Evolutionary conservation across 345 rosid species (phyloP).

Genomic region (Eucalyptus tenuipes): DNA sequence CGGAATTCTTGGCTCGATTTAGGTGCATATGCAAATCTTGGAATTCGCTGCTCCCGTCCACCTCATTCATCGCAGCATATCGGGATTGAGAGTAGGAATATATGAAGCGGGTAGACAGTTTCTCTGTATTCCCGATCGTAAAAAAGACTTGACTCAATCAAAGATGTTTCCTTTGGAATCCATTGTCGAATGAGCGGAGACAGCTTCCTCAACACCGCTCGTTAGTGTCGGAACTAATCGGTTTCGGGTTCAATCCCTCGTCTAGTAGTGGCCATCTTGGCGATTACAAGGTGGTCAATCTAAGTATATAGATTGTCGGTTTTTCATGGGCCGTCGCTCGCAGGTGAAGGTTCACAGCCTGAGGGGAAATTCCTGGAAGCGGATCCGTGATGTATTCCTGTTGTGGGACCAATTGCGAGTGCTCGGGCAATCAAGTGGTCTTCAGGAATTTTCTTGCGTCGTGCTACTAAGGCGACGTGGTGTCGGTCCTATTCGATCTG

Average conservation of each 20-base stretch:
- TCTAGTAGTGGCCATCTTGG: not conserved
- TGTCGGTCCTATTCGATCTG: not conserved
- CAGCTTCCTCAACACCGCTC: too few relatives aligned
- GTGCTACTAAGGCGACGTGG: not conserved
- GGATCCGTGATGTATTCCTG: not conserved
- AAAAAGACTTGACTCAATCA: too few relatives aligned
- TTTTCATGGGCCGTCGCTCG: not conserved
- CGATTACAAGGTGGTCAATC: not conserved
- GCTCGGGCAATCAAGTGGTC: not conserved
- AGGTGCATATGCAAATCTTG: not conserved
- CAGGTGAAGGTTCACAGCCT: not conserved
- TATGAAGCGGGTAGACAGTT: not conserved
- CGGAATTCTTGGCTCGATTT: not conserved
- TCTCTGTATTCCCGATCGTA: not conserved
- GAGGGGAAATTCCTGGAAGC: not conserved
- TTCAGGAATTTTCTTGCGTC: not conserved
- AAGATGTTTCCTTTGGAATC: too few relatives aligned
- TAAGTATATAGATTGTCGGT: not conserved
- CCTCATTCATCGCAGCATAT: not conserved
- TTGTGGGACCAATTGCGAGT: not conserved
- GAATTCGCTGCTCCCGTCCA: not conserved
- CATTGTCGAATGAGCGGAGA: too few relatives aligned
- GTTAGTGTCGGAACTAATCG: not conserved
- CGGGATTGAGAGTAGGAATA: not conserved
- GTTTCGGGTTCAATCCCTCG: not conserved